These are phyloP conservation scores for Neurospora cerealis DNA, from an alignment of 495 filamentous ascomycete species.

Conservation along the genomic window DNA sequence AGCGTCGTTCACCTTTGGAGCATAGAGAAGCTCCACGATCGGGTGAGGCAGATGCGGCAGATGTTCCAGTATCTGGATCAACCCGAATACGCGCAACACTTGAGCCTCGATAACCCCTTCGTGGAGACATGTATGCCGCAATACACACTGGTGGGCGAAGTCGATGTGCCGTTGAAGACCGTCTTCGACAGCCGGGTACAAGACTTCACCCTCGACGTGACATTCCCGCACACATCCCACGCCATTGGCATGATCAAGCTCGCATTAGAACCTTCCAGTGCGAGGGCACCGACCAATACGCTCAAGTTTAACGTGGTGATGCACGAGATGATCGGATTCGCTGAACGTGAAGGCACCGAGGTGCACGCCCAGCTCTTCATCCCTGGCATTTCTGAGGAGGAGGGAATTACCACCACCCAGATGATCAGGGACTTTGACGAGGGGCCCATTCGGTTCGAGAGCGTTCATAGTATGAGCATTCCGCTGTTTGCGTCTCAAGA, in stretches of 20 bases:
- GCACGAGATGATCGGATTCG: constrained; percentile 93
- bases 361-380: constrained; percentile 96
- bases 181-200: constrained; percentile 94
- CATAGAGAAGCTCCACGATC: constrained; percentile 77
- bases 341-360: constrained; percentile 89
- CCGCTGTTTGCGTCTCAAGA: constrained; percentile 72
- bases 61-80: constrained; percentile 93
- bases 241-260: constrained; percentile 83
- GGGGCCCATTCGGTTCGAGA: constrained; percentile 88
- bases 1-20: constrained; percentile 89
- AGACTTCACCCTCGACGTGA: constrained; percentile 82
- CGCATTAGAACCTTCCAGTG: constrained; percentile 87
- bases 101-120: constrained; percentile 75
- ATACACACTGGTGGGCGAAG: constrained; percentile 88
- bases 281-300: constrained; percentile 82
- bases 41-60: constrained; percentile 86
- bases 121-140: constrained; percentile 80
- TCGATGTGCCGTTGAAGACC: constrained; percentile 82
- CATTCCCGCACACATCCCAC: constrained; percentile 84
- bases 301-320: constrained; percentile 98
- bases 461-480: constrained; percentile 96
- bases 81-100: constrained; percentile 82
- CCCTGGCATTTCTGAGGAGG: constrained; percentile 83
- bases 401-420: constrained; percentile 86
- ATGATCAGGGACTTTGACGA: constrained; percentile 94